phyloP scores from a whole-genome alignment of 331 rosid genomes.

The Pyracantha coccinea region DNA sequence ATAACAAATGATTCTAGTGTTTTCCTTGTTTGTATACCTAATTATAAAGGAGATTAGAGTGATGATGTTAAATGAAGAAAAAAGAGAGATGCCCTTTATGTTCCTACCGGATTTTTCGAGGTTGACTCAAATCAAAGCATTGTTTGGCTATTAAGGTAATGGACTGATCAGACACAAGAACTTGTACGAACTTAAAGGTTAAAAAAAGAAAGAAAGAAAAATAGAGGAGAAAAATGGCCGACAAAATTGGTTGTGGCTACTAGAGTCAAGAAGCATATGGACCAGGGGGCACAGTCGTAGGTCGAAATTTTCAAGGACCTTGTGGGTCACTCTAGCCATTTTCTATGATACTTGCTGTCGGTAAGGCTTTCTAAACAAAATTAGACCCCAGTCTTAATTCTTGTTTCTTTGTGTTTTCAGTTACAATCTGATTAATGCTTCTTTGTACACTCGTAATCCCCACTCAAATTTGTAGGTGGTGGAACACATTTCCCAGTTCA shows the following conservation, averaged over 20 bases:
- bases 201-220: neutral
- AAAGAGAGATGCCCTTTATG: neutral
- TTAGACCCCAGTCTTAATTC: neutral
- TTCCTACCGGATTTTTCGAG: constrained; percentile 9
- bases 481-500: constrained; percentile 6
- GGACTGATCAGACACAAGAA: neutral
- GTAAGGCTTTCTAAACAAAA: constrained; percentile 16
- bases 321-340: constrained; percentile 57
- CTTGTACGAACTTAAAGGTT: neutral
- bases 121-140: constrained; percentile 13
- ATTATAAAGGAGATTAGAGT: neutral
- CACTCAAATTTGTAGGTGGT: constrained; percentile 31
- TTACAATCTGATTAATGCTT: neutral
- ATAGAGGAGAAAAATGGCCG: constrained; percentile 43
- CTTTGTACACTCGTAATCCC: constrained; percentile 8
- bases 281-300: constrained; percentile 33
- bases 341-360: constrained; percentile 52
- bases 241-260: constrained; percentile 27
- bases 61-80: neutral
- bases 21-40: neutral
- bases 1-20: neutral
- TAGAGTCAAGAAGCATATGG: constrained; percentile 49
- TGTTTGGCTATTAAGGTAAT: constrained; percentile 1
- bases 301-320: constrained; percentile 23
- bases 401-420: neutral